Conservation (phyloP, 2,329 filamentous ascomycete species). For the Byssothecium circinans region DNA sequence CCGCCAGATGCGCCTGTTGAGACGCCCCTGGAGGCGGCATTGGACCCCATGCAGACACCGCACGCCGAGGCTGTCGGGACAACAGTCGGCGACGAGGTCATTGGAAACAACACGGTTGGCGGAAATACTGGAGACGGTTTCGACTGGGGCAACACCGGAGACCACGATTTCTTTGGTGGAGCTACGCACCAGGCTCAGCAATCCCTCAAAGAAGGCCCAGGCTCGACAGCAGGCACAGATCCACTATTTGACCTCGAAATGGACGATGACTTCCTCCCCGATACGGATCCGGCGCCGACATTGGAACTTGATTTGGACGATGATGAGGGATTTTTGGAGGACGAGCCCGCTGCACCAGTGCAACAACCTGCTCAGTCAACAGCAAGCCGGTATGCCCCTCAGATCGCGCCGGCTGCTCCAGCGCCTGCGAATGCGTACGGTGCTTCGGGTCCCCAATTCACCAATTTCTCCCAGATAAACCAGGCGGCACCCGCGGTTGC, state of each 20-base stretch:
- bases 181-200: slow-evolving; percentile 19
- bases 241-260: slow-evolving; percentile 84
- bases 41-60: slow-evolving; percentile 22
- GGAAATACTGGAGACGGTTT: slow-evolving; percentile 25
- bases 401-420: slow-evolving; percentile 27
- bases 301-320: slow-evolving; percentile 83
- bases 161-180: slow-evolving; percentile 37
- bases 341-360: slow-evolving; percentile 53
- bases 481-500: slow-evolving; percentile 18
- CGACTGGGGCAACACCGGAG: slow-evolving; percentile 40
- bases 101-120: slow-evolving; percentile 33
- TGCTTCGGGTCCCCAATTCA: slow-evolving; percentile 54
- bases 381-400: slow-evolving; percentile 42
- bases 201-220: background rate
- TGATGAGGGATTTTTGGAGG: slow-evolving; percentile 82
- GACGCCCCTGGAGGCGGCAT: background rate
- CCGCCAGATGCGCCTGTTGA: slow-evolving; percentile 21
- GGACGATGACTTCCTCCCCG: slow-evolving; percentile 70
- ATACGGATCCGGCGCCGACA: slow-evolving; percentile 51
- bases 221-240: slow-evolving; percentile 62
- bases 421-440: slow-evolving; percentile 51
- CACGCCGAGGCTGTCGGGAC: slow-evolving; percentile 33
- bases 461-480: slow-evolving; percentile 48
- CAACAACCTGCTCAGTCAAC: slow-evolving; percentile 26
- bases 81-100: slow-evolving; percentile 34